Evolutionary conservation across 208 protist species (phyloP), one percentile per base, ranked within the genome.

Genomic region (Lotmaria passim): DNA sequence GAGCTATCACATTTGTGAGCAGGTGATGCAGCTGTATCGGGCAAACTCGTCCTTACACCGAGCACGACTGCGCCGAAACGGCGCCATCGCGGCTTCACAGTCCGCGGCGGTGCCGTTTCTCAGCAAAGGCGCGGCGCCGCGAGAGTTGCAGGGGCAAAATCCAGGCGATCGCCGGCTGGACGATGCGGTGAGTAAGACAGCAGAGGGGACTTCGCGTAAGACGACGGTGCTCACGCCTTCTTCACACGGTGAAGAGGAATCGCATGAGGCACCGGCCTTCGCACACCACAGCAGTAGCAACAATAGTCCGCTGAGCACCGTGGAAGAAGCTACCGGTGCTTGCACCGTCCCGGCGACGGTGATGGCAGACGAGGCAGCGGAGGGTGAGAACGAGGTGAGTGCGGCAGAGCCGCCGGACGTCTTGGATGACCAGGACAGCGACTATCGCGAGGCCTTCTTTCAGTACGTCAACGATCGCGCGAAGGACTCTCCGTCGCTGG

Each of bases 391-490:
- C n/a, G n/a, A n/a, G n/a, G n/a, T n/a, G n/a, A n/a, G n/a, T n/a
- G 31, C 26, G 26, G 43, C 12, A 19, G 59, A 66, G 34, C 55
- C 74, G 23, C 47, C 65, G 19, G 73, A 53, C n/a, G 39, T 79
- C 36, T 75, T 89, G 12, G 79, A 90, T 28, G 81, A 85, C 50
- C 59, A 82, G 38, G 85, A 91, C 48, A 47, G 51, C 17, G 48
- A 79, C 57, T 94, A 91, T 68, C 80, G 77, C 52, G 65, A 66
- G 43, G 77, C 76, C 15, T 73, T 89, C 47, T 85, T 91, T 24
- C 63, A 80, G 31, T 94, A 85, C 79, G 68, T 94, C 58, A 81
- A 83, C 52, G 89, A 93, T 62, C 70, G 79, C 11, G 79, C 82
- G 15, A 46, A 58, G 12, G 81, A 85, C 56, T 82, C 82, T 1